These are phyloP conservation scores for Debaryomyces subglobosus DNA, from an alignment of 1,139 yeast species.

Conservation along the genomic window DNA sequence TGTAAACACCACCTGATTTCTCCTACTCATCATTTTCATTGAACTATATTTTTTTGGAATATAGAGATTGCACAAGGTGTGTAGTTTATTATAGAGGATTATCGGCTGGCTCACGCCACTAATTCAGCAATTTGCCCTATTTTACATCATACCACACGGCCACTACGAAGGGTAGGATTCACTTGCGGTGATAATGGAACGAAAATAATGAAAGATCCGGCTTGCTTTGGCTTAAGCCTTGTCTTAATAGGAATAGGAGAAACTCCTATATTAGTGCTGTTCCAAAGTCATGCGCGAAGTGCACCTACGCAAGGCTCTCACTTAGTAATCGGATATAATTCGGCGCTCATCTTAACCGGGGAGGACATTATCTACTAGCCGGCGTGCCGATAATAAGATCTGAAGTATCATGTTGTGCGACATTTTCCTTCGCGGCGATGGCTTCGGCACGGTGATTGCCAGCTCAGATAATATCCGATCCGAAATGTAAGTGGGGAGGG, in stretches of 20 bases:
- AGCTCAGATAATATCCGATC: neutral
- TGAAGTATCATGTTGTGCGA: neutral
- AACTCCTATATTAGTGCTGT: constrained; percentile 2
- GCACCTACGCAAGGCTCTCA: neutral
- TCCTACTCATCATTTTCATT: too few species aligned
- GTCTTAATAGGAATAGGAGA: constrained; percentile 9
- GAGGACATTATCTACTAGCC: constrained; percentile 4
- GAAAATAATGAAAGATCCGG: neutral
- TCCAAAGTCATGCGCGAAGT: constrained; percentile 2
- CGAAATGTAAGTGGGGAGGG: neutral
- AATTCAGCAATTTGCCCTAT: neutral
- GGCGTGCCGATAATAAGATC: neutral
- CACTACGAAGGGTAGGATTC: neutral
- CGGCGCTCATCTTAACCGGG: neutral
- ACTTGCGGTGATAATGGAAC: neutral
- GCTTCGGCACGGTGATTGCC: neutral
- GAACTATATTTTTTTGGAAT: too few species aligned
- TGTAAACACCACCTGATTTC: neutral
- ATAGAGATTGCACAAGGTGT: too few species aligned
- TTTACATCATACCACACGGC: neutral
- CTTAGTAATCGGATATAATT: constrained; percentile 3
- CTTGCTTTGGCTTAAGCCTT: neutral
- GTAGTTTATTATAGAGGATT: too few species aligned
- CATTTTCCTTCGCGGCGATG: neutral
- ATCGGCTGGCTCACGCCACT: neutral